Evolutionary conservation across 257 asterid species (phyloP).

Genomic region (Solanum dulcamara): DNA sequence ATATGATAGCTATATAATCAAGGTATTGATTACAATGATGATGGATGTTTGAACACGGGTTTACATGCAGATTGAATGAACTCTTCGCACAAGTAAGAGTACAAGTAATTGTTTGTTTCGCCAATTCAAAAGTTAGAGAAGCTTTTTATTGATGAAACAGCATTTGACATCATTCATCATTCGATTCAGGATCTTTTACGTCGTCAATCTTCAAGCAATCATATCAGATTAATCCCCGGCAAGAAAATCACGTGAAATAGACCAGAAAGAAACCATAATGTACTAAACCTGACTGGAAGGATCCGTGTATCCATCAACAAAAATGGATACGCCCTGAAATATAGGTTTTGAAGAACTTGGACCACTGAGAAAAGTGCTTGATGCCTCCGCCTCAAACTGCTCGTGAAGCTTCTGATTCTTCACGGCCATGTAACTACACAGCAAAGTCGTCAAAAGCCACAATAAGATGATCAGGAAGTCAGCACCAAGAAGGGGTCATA

Average conservation of each 20-base stretch:
- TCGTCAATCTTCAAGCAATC: background rate
- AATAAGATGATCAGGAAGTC: background rate
- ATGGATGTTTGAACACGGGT: background rate
- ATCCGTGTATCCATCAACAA: conserved; percentile 93
- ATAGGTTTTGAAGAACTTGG: conserved; percentile 34
- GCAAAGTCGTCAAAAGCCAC: background rate
- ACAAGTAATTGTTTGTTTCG: background rate
- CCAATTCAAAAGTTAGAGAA: background rate
- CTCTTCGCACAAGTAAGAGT: background rate
- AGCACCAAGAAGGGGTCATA: too few relatives aligned
- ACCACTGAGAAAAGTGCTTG: conserved; percentile 54
- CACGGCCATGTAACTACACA: conserved; percentile 82
- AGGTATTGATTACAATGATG: background rate
- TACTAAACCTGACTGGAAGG: conserved; percentile 83
- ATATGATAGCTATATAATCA: background rate
- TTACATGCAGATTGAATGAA: background rate
- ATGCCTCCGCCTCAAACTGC: conserved; percentile 83
- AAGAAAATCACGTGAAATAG: background rate
- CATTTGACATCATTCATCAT: background rate
- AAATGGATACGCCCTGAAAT: conserved; percentile 74
- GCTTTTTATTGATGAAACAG: background rate
- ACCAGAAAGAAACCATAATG: background rate
- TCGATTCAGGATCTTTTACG: background rate
- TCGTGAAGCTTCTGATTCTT: conserved; percentile 85
- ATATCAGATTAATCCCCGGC: background rate